Evolutionary conservation across 495 filamentous ascomycete genomes (phyloP).

Genomic region (Daldinia loculata): DNA sequence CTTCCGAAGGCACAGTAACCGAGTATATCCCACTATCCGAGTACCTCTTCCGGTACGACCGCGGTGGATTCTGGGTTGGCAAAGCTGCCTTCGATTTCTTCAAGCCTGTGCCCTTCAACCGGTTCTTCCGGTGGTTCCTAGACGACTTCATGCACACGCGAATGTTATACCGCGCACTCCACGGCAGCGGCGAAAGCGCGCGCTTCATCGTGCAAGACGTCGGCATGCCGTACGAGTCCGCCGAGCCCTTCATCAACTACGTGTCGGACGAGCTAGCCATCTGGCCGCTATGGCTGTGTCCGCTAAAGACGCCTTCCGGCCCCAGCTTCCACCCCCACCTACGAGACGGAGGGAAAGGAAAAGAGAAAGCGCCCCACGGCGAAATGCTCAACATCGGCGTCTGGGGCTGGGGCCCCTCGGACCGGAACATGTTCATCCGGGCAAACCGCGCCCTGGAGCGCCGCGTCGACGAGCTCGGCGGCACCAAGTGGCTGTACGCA

Average conservation of each 20-base stretch:
- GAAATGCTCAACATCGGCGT: conserved; percentile 65
- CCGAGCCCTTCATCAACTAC: conserved; percentile 62
- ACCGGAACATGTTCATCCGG: conserved; percentile 54
- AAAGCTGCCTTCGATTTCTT: conserved; percentile 64
- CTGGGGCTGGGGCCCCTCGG: conserved; percentile 60
- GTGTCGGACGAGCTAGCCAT: conserved; percentile 57
- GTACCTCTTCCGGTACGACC: conserved; percentile 68
- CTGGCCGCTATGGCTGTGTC: conserved; percentile 70
- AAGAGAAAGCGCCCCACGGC: not conserved
- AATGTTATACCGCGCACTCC: conserved; percentile 69
- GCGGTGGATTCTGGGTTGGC: conserved; percentile 69
- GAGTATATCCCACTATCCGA: conserved; percentile 62
- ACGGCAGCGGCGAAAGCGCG: conserved; percentile 62
- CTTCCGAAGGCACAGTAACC: conserved; percentile 28
- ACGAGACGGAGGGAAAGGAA: conserved; percentile 19
- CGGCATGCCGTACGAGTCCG: conserved; percentile 61
- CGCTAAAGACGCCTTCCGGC: conserved; percentile 54
- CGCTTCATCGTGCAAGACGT: conserved; percentile 67
- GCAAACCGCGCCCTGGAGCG: conserved; percentile 72
- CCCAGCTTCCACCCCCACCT: conserved; percentile 59
- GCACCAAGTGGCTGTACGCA: conserved; percentile 70
- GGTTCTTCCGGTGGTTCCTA: conserved; percentile 64
- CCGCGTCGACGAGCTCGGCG: conserved; percentile 69
- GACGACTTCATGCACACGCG: conserved; percentile 72
- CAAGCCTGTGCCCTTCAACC: conserved; percentile 61